These are phyloP conservation scores for Apiotrichum gracile DNA, from an alignment of 1,284 basidiomycete species.

Conservation along the genomic window DNA sequence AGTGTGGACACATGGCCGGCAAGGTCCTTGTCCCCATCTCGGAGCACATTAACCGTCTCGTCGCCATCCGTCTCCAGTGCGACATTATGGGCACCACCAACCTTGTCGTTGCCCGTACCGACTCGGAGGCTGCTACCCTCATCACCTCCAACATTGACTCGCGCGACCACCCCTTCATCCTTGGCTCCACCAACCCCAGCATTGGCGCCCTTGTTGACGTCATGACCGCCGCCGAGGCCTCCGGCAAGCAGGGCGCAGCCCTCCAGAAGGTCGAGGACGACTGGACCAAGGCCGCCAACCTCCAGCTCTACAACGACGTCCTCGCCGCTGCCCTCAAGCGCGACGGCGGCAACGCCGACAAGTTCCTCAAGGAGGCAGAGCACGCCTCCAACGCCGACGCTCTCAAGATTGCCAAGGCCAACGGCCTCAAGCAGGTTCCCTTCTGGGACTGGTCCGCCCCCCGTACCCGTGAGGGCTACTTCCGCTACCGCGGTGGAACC, in stretches of 20 bases:
- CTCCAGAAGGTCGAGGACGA: conserved; percentile 83
- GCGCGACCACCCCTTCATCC: conserved; percentile 93
- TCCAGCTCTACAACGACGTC: conserved; percentile 71
- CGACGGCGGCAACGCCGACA: conserved; percentile 52
- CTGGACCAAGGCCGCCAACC: conserved; percentile 71
- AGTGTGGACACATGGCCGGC: conserved; percentile 67
- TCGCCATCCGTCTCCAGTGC: conserved; percentile 70
- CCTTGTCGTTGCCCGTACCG: conserved; percentile 67
- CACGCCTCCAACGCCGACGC: conserved; percentile 66
- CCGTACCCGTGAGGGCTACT: conserved; percentile 87
- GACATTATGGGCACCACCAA: conserved; percentile 75
- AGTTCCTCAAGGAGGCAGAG: conserved; percentile 36
- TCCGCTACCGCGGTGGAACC: conserved; percentile 90
- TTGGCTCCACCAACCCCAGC: conserved; percentile 76
- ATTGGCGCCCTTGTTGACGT: conserved; percentile 66
- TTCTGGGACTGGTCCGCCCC: conserved; percentile 93
- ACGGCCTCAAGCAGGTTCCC: conserved; percentile 59
- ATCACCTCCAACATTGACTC: conserved; percentile 96
- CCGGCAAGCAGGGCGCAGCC: conserved; percentile 70
- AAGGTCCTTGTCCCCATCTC: conserved; percentile 60
- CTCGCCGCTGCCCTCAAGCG: conserved; percentile 66
- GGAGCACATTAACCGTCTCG: conserved; percentile 72
- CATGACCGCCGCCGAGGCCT: conserved; percentile 76
- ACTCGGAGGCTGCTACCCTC: conserved; percentile 87
- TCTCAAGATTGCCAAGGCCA: conserved; percentile 69